These are phyloP conservation scores for Aquilaria malaccensis DNA, from an alignment of 345 rosid species.

Conservation along the genomic window DNA sequence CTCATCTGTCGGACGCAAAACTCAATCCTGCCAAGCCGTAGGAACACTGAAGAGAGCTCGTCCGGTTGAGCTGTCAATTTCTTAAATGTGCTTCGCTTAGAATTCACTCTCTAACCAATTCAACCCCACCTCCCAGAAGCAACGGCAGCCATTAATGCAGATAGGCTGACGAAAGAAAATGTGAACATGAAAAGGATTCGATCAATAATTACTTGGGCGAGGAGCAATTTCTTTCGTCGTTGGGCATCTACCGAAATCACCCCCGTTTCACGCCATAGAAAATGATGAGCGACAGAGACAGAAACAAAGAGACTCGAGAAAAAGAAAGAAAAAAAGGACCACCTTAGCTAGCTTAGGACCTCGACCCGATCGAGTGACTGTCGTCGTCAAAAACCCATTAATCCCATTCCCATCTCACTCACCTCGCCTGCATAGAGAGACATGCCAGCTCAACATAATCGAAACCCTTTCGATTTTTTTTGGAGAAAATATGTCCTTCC, in stretches of 20 bases:
- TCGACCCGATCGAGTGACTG: too few relatives aligned
- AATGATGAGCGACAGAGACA: constrained; percentile 7
- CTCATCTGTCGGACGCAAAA: neutral
- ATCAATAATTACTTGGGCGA: constrained; percentile 18
- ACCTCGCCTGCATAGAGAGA: too few relatives aligned
- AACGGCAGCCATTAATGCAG: neutral
- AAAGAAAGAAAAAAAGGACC: neutral
- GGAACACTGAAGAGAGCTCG: neutral
- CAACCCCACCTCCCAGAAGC: constrained; percentile 9
- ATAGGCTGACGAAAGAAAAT: neutral
- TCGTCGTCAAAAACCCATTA: too few relatives aligned
- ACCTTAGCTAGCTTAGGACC: too few relatives aligned
- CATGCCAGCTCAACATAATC: too few relatives aligned
- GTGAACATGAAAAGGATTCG: constrained; percentile 12
- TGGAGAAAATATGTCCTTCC: too few relatives aligned
- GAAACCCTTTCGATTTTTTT: too few relatives aligned
- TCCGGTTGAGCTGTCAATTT: neutral
- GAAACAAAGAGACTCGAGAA: neutral
- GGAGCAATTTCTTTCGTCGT: constrained; percentile 19
- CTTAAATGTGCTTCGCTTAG: constrained; percentile 37
- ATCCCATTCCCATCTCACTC: too few relatives aligned
- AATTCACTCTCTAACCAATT: constrained; percentile 34
- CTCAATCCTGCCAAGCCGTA: neutral
- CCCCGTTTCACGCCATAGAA: constrained; percentile 41
- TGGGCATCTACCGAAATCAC: constrained; percentile 24